Percentiles rank a stretch among this genome's conserved stretches.
Evolutionary conservation across 306 rosid species (phyloP).

Genomic region (Vachellia pachyceras): DNA sequence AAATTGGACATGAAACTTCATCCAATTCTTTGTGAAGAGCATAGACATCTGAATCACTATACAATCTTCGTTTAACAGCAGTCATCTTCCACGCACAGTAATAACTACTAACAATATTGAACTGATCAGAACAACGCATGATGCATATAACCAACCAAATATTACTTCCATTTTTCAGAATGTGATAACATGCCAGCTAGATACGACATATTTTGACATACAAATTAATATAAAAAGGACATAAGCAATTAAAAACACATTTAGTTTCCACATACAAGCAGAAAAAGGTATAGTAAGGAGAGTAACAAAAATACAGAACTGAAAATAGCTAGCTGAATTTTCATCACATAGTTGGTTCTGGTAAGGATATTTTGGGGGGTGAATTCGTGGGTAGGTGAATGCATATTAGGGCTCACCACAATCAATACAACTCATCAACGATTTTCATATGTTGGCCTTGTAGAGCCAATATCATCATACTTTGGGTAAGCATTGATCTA

Average conservation of each 20-base stretch:
- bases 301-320: not conserved
- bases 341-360: too few species aligned
- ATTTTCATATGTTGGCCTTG: not conserved
- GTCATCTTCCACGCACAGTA: conserved; percentile 93
- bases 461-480: conserved; percentile 1
- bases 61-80: conserved; percentile 95
- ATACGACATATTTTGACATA: conserved; percentile 19
- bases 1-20: conserved; percentile 95
- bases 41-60: conserved; percentile 86
- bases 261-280: conserved; percentile 7
- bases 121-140: conserved; percentile 58
- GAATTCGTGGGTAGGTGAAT: too few species aligned
- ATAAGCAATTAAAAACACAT: conserved; percentile 1
- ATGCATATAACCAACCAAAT: conserved; percentile 34
- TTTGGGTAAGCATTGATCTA: conserved; percentile 1
- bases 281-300: not conserved
- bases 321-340: not conserved
- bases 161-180: conserved; percentile 33
- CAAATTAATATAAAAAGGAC: not conserved
- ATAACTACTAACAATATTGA: conserved; percentile 85
- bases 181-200: conserved; percentile 19
- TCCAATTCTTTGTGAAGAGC: conserved; percentile 98
- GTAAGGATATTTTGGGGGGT: too few species aligned
- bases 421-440: not conserved
- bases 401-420: not conserved